Base-by-base conservation (phyloP, 257 asterid species). In the Jacaranda copaia region DNA sequence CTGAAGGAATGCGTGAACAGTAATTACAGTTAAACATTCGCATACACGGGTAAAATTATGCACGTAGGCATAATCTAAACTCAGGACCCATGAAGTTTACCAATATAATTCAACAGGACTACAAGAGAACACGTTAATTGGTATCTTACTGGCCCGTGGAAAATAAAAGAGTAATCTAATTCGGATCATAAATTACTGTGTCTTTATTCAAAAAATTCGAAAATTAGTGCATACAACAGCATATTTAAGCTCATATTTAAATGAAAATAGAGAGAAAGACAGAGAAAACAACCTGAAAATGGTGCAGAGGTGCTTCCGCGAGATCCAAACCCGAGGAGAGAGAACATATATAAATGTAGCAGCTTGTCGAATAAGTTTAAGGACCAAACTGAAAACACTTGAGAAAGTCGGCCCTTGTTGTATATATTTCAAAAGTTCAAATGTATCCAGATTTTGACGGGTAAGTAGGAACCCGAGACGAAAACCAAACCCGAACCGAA, bases 321-420 rank as follows among this genome's bases (percentile, higher is more conserved):
- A 32, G 67, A 60, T 60, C 45, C 67, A 60, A 60, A 60, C 43
- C 67, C 67, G 32, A 9, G 45, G 67, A 60, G 67, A 60, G 67
- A 35, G 43, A 32, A 35, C 2, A 32, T 0, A 60, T 7, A 11
- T 5, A 11, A 9, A 32, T 10, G 11, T 58, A 20, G 40, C 20
- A 58, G 65, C 65, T 20, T 58, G 67, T 4, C 9, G 7, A 8
- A 25, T 53, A 53, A 59, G 65, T 59, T 20, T 25, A 10, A 59
- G 65, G 65, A 4, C 65, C 65, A 59, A 59, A 59, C 0, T 59
- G 65, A 20, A 25, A 59, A 25, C 32, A 59, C 32, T 25, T 3
- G 65, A 59, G 65, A 59, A 20, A 10, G 7, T 59, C n/a, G 35
- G 67, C 42, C 18, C 67, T 60, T 9, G 16, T 60, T 10, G 5